These are phyloP conservation scores for Kwoniella dejecticola DNA, from an alignment of 768 basidiomycete genomes.

Conservation along the genomic window DNA sequence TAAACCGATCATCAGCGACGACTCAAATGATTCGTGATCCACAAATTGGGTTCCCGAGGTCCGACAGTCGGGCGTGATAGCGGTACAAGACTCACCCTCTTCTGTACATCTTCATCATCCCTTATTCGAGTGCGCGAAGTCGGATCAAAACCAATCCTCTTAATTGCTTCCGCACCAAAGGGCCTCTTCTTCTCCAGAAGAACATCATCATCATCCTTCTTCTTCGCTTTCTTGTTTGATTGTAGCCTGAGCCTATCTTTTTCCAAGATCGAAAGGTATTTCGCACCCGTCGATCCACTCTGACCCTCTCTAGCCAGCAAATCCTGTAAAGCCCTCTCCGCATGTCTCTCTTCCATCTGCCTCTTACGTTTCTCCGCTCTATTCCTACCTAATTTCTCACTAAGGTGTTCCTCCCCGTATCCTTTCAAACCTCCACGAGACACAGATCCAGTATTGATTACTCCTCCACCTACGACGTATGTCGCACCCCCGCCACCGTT, in stretches of 20 bases:
- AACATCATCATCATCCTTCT: conserved; percentile 66
- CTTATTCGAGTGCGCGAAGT: conserved; percentile 19
- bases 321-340: conserved; percentile 65
- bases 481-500: conserved; percentile 59
- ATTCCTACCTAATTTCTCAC: conserved; percentile 76
- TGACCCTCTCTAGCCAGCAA: conserved; percentile 67
- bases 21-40: neutral
- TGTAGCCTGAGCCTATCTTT: conserved; percentile 38
- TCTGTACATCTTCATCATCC: conserved; percentile 25
- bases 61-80: no score
- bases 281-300: conserved; percentile 60
- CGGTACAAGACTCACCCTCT: conserved; percentile 29
- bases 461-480: conserved; percentile 78
- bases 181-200: conserved; percentile 61
- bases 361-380: conserved; percentile 74
- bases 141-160: conserved; percentile 52
- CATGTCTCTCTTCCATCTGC: conserved; percentile 57
- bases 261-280: conserved; percentile 32
- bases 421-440: conserved; percentile 27
- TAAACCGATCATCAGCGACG: neutral
- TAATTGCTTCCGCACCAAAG: conserved; percentile 42
- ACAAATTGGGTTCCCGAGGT: no score
- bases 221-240: conserved; percentile 58
- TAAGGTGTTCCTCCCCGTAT: conserved; percentile 61
- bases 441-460: conserved; percentile 59